Evolutionary conservation across 2,329 filamentous ascomycete genomes (phyloP), one percentile per base, ranked within the genome.

Genomic region (Fusarium continuum): DNA sequence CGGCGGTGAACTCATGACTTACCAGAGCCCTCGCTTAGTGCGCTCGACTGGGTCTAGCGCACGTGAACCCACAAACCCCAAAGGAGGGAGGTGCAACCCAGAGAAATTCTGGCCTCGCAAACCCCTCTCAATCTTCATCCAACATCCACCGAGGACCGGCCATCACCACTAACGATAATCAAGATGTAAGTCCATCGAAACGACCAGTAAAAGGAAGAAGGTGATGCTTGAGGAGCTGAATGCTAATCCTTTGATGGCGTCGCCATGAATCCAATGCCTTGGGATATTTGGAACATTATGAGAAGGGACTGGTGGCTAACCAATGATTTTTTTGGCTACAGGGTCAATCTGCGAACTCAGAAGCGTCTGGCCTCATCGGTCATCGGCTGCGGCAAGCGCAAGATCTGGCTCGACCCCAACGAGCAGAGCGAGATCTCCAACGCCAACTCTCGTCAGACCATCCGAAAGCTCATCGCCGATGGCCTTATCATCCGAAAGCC

Each of bases 401-500:
- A 99, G 92, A 96, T 99, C 86, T 99, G 95, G 95, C 93, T 99
- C 81, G 95, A 99, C 85, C 95, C 95, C 83, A 98, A 96, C 83
- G 95, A 99, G 88, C 89, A 93, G 85, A 95, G 85, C 88, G 95
- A 99, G 86, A 99, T 99, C 86, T 93, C 91, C 87, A 98, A 97
- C 84, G 95, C 95, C 90, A 99, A 99, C 91, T 98, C 94, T 78
- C 94, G 95, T 79, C 94, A 98, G 88, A 97, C 94, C 76, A 91
- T 99, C 89, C 94, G 96, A 87, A 99, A 99, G 88, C 92, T 99
- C 83, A 90, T 98, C 80, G 87, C 91, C 84, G 96, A 99, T 96
- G 96, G 95, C 85, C 92, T 99, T 82, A 99, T 99, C 86, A 99
- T 99, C 89, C 92, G 91, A 88, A 99, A 99, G 90, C 96, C 96